phyloP scores from a whole-genome alignment of 2,329 filamentous ascomycete genomes.

The Dothideomycetes sp. region DNA sequence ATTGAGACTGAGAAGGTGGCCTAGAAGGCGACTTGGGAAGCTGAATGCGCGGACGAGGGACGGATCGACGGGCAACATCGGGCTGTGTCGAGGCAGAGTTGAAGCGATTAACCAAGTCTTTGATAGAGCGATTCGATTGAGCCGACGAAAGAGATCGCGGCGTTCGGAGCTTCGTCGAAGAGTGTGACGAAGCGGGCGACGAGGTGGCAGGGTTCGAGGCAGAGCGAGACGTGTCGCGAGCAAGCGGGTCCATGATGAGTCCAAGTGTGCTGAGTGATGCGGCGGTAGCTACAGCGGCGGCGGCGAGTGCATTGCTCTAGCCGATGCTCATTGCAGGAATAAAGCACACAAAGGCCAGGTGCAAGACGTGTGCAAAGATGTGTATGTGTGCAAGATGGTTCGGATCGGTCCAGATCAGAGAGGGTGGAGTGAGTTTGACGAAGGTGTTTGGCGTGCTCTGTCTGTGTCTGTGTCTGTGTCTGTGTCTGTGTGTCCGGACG shows the following conservation, averaged over 20 bases:
- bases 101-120: constrained; percentile 70
- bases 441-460: too few relatives aligned
- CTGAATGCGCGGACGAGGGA: constrained; percentile 2
- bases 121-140: constrained; percentile 58
- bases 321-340: constrained; percentile 10
- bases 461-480: too few relatives aligned
- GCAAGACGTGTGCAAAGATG: constrained; percentile 11
- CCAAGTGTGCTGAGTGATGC: constrained; percentile 1
- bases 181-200: neutral
- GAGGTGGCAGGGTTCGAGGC: constrained; percentile 10
- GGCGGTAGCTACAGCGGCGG: constrained; percentile 10
- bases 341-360: too few relatives aligned
- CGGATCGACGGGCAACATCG: constrained; percentile 4
- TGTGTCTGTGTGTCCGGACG: too few relatives aligned
- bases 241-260: constrained; percentile 5
- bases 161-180: constrained; percentile 16
- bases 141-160: constrained; percentile 23
- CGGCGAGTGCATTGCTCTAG: constrained; percentile 12
- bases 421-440: too few relatives aligned
- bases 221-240: constrained; percentile 9
- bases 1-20: neutral
- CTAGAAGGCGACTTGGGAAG: constrained; percentile 3
- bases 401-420: too few relatives aligned
- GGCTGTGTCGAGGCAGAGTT: constrained; percentile 42
- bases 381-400: neutral